phyloP scores from a whole-genome alignment of 148 eudicot species.

The Camellia granthamiana region DNA sequence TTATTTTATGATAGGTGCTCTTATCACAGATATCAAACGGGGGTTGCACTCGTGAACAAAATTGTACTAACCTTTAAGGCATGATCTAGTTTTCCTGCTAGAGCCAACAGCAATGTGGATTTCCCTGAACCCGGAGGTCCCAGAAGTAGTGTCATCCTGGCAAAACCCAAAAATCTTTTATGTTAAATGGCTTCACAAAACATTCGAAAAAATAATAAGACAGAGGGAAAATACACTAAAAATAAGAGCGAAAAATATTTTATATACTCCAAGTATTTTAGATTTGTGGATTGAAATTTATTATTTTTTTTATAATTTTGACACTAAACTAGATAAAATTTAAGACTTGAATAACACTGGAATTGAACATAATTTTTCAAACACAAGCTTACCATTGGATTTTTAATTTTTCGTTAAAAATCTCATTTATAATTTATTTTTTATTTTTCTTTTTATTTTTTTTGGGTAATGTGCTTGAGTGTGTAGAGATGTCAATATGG shows the following conservation, averaged over 20 bases:
- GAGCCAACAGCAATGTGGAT: slow-evolving; percentile 72
- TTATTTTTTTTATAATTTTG: no score
- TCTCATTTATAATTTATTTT: not conserved
- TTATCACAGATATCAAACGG: no score
- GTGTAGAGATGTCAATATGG: no score
- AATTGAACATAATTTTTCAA: not conserved
- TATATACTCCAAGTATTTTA: no score
- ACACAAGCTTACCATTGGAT: not conserved
- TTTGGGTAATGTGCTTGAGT: not conserved
- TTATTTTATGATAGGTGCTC: no score
- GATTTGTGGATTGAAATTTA: not conserved
- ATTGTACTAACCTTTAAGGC: slow-evolving; percentile 53
- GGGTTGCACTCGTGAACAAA: not conserved
- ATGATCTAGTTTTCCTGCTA: slow-evolving; percentile 76
- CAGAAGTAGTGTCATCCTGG: slow-evolving; percentile 86
- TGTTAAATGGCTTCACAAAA: not conserved
- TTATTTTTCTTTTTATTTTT: no score
- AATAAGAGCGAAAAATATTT: not conserved
- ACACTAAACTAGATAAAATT: not conserved
- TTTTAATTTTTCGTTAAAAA: no score
- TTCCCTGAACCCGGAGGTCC: slow-evolving; percentile 97
- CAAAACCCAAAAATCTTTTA: slow-evolving; percentile 12
- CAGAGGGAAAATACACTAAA: not conserved
- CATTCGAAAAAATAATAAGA: not conserved
- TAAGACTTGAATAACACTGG: not conserved